Percentiles rank a stretch among this genome's conserved stretches.
Evolutionary conservation across 1,284 basidiomycete species (phyloP).

Genomic region (Cutaneotrichosporon arboriforme): DNA sequence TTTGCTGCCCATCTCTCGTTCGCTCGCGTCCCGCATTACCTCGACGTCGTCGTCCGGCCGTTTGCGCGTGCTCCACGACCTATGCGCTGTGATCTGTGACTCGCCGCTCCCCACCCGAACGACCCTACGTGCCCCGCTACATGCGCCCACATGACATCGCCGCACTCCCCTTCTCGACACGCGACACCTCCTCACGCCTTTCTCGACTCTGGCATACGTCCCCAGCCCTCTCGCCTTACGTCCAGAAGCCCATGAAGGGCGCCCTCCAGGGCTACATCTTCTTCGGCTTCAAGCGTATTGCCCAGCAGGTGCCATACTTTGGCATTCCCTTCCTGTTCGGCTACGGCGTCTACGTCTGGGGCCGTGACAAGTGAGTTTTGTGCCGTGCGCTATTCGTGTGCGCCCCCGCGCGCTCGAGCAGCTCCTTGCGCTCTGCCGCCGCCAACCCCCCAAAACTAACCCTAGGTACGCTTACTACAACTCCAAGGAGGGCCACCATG

Average conservation of each 20-base stretch:
- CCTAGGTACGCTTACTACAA: constrained; percentile 44
- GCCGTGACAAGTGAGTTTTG: constrained; percentile 54
- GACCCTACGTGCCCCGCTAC: not conserved
- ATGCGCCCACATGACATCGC: not conserved
- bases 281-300: constrained; percentile 76
- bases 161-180: not conserved
- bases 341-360: constrained; percentile 78
- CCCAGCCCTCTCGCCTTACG: constrained; percentile 73
- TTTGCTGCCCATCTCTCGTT: too few relatives aligned
- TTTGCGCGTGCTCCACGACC: too few relatives aligned
- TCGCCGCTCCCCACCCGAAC: too few relatives aligned
- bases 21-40: not conserved
- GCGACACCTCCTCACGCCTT: not conserved
- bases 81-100: too few relatives aligned
- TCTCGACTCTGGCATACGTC: not conserved
- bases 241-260: constrained; percentile 66
- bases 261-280: constrained; percentile 72
- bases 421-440: too few relatives aligned
- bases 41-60: not conserved
- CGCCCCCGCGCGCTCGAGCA: too few relatives aligned
- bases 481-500: constrained; percentile 48
- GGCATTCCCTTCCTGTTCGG: constrained; percentile 68
- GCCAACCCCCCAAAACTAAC: constrained; percentile 7
- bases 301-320: constrained; percentile 72
- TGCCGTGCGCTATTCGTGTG: not conserved